Evolutionary conservation across 2,329 filamentous ascomycete species (phyloP).

Genomic region (Penicillium sp.): DNA sequence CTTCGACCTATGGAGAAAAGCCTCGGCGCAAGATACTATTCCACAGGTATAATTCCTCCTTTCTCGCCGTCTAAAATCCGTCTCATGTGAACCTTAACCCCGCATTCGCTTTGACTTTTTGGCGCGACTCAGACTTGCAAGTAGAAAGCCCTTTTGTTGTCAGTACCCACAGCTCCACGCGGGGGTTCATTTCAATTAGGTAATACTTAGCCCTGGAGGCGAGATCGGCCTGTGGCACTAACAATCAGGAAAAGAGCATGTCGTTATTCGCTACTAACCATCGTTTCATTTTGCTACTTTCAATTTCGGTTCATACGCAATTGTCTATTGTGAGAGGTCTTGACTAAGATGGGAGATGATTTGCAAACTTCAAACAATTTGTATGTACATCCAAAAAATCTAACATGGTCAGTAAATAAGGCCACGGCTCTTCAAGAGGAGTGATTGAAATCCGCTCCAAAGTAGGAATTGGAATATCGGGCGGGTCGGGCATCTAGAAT

Average conservation of each 20-base stretch:
- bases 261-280: not conserved
- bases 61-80: not conserved
- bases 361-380: too few relatives aligned
- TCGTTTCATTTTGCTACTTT: too few relatives aligned
- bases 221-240: conserved; percentile 5
- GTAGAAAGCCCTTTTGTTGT: not conserved
- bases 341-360: too few relatives aligned
- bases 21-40: not conserved
- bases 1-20: not conserved
- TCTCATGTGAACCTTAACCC: conserved; percentile 9
- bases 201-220: not conserved
- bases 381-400: too few relatives aligned
- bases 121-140: not conserved
- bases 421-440: too few relatives aligned
- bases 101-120: conserved; percentile 2
- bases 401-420: too few relatives aligned
- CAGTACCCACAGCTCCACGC: not conserved
- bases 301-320: too few relatives aligned
- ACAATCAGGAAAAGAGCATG: not conserved
- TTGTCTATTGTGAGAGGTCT: too few relatives aligned
- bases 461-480: too few relatives aligned
- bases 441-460: too few relatives aligned
- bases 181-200: conserved; percentile 4
- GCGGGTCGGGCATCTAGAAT: too few relatives aligned
- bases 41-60: not conserved